phyloP scores from a whole-genome alignment of 2,329 filamentous ascomycete genomes.

The Cladophialophora carrionii region DNA sequence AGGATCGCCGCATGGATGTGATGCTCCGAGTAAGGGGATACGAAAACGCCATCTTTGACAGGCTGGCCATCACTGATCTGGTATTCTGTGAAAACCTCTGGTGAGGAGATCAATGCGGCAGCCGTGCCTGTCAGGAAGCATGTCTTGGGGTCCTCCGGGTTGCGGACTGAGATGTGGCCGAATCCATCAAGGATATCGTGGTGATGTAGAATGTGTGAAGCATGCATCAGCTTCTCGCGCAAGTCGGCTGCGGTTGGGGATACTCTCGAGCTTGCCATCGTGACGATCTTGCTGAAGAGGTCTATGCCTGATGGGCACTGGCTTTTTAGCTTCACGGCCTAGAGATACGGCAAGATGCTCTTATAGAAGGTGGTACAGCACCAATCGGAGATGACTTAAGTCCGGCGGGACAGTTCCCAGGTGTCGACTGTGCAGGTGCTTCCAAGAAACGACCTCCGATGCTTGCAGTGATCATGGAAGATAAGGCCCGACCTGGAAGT shows the following conservation, averaged over 20 bases:
- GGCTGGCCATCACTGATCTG: not conserved
- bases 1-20: conserved; percentile 13
- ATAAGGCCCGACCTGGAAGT: not conserved
- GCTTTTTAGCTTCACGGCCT: not conserved
- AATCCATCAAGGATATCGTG: conserved; percentile 7
- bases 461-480: not conserved
- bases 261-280: not conserved
- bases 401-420: not conserved
- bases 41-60: not conserved
- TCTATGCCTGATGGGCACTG: too few species aligned
- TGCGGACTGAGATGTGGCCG: conserved; percentile 10
- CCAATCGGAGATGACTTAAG: conserved; percentile 6
- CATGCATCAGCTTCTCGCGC: conserved; percentile 13
- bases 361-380: not conserved
- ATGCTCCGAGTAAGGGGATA: conserved; percentile 7
- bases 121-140: conserved; percentile 10
- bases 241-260: not conserved
- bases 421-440: not conserved
- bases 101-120: conserved; percentile 5
- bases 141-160: conserved; percentile 2
- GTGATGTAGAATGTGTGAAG: conserved; percentile 5
- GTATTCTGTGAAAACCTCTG: conserved; percentile 6
- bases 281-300: not conserved
- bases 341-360: not conserved
- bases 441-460: not conserved